Percentiles rank a stretch among this genome's conserved stretches.
Conservation (phyloP, 768 basidiomycete species). For the Tephrocybe sp. region DNA sequence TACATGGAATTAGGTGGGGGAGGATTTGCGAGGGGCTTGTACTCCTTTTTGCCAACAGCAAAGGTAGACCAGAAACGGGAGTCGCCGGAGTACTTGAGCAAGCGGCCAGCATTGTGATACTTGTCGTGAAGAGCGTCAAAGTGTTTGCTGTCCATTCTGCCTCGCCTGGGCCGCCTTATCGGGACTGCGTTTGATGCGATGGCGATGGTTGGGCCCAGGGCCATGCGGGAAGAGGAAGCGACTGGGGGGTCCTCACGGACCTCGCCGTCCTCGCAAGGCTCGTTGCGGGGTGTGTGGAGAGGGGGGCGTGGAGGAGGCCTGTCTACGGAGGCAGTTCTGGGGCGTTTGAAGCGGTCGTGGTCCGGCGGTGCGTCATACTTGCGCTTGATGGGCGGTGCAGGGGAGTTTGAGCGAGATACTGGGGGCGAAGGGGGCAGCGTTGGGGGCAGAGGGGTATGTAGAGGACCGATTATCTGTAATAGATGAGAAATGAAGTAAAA, state of each 20-base stretch:
- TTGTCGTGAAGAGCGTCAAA: conserved; percentile 66
- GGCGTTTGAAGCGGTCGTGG: conserved; percentile 46
- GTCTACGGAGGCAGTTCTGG: conserved; percentile 35
- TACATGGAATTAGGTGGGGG: conserved; percentile 68
- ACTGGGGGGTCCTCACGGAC: conserved; percentile 44
- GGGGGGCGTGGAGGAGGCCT: conserved; percentile 21
- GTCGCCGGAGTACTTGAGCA: conserved; percentile 84
- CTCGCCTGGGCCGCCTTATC: conserved; percentile 67
- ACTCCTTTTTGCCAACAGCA: conserved; percentile 62
- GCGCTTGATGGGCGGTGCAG: conserved; percentile 47
- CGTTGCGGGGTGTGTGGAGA: conserved; percentile 31
- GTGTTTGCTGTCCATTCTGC: conserved; percentile 45
- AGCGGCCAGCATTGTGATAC: conserved; percentile 68
- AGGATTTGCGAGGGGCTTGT: conserved; percentile 60
- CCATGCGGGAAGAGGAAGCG: conserved; percentile 25
- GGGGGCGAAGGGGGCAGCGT: conserved; percentile 53
- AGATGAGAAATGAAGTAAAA: conserved; percentile 13
- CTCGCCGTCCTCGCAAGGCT: conserved; percentile 57
- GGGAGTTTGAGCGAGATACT: conserved; percentile 48
- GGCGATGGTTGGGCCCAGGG: conserved; percentile 22
- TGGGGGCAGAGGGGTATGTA: conserved; percentile 42
- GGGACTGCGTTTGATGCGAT: conserved; percentile 48
- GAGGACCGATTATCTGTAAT: conserved; percentile 40
- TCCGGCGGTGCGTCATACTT: conserved; percentile 40
- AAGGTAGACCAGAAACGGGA: conserved; percentile 77